Evolutionary conservation across 768 basidiomycete species (phyloP).

Genomic region (Calvatia gigantea): DNA sequence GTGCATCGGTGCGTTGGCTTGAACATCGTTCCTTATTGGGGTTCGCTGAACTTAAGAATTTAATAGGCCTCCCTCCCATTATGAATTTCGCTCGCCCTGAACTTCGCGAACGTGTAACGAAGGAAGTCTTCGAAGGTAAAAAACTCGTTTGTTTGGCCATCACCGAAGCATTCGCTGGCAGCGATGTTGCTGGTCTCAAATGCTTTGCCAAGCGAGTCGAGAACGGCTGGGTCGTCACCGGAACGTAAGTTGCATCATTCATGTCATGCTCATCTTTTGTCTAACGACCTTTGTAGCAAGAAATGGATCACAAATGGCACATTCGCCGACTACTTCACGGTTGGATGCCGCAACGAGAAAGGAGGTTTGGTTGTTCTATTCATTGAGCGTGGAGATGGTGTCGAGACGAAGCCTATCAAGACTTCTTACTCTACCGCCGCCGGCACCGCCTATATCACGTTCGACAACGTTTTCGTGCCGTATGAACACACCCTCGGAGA

Average conservation of each 20-base stretch:
- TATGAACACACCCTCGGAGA: constrained; percentile 74
- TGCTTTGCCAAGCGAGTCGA: constrained; percentile 72
- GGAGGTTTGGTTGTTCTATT: constrained; percentile 26
- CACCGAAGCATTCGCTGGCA: constrained; percentile 82
- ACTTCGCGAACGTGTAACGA: constrained; percentile 56
- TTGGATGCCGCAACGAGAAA: constrained; percentile 54
- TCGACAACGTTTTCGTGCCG: constrained; percentile 83
- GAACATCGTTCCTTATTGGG: neutral
- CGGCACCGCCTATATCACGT: constrained; percentile 80
- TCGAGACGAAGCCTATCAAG: constrained; percentile 80
- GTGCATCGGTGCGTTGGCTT: constrained; percentile 24
- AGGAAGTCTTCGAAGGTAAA: constrained; percentile 55
- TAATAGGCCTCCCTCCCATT: constrained; percentile 62
- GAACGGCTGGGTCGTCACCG: constrained; percentile 76
- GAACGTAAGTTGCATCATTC: constrained; percentile 47
- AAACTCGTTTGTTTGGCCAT: constrained; percentile 79
- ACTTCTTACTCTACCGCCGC: constrained; percentile 75
- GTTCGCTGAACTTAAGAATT: neutral
- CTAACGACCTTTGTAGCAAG: constrained; percentile 16
- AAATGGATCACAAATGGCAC: constrained; percentile 85
- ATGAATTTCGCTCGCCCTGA: constrained; percentile 74
- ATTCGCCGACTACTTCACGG: constrained; percentile 69
- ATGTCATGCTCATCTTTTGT: neutral
- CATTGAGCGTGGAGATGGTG: constrained; percentile 35
- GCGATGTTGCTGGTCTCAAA: constrained; percentile 68